Conservation (phyloP, 345 rosid genomes). For the Erucastrum elatum region DNA sequence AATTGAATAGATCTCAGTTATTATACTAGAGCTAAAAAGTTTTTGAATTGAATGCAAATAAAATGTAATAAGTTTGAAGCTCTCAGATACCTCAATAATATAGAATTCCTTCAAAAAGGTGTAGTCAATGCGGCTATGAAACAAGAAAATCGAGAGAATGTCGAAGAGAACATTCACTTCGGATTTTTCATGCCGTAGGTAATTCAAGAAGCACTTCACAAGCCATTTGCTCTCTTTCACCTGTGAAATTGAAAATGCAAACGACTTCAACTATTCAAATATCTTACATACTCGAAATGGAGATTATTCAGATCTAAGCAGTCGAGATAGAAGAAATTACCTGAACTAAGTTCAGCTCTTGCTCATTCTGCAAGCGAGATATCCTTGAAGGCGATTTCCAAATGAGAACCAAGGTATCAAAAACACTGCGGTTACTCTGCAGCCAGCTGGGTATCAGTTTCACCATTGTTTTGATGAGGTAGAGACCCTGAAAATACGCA, state of each 20-base stretch:
- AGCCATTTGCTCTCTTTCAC: conserved; percentile 99
- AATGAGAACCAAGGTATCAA: conserved; percentile 78
- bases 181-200: conserved; percentile 73
- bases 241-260: conserved; percentile 50
- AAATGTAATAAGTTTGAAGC: background rate
- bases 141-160: conserved; percentile 87
- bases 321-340: conserved; percentile 47
- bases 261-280: conserved; percentile 13
- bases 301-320: conserved; percentile 3
- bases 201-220: conserved; percentile 91
- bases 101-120: conserved; percentile 97
- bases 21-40: conserved; percentile 21
- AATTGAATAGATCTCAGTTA: conserved; percentile 36
- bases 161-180: conserved; percentile 93
- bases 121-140: conserved; percentile 91
- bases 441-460: conserved; percentile 89
- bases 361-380: conserved; percentile 88
- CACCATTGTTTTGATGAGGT: conserved; percentile 84
- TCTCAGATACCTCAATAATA: conserved; percentile 78
- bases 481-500: conserved; percentile 94
- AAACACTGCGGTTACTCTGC: conserved; percentile 79
- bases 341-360: conserved; percentile 90
- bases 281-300: conserved; percentile 14
- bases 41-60: conserved; percentile 10
- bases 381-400: conserved; percentile 96